Conservation (phyloP, 352 stramenopile species). For the Phytopythium litorale region DNA sequence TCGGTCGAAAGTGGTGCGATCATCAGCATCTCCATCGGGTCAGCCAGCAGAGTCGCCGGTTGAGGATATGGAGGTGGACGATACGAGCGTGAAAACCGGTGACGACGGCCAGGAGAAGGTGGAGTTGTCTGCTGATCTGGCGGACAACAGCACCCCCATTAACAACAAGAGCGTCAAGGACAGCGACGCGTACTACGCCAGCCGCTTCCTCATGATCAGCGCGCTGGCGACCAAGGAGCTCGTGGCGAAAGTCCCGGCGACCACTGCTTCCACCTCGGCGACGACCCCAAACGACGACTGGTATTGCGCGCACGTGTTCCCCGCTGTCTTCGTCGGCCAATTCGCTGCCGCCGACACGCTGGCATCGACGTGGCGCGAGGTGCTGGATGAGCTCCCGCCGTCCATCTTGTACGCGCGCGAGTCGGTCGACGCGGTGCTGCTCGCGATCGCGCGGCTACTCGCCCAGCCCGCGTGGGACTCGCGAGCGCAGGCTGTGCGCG, state of each 20-base stretch:
- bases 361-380: slow-evolving; percentile 42
- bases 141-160: slow-evolving; percentile 4
- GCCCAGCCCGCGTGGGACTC: slow-evolving; percentile 76
- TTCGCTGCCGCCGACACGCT: slow-evolving; percentile 49
- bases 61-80: slow-evolving; percentile 1
- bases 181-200: slow-evolving; percentile 30
- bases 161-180: slow-evolving; percentile 10
- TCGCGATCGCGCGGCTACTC: slow-evolving; percentile 41
- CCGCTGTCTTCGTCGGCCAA: slow-evolving; percentile 70
- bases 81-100: background rate
- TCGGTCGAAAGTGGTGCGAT: slow-evolving; percentile 17
- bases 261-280: slow-evolving; percentile 28
- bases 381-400: slow-evolving; percentile 67
- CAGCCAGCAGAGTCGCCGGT: background rate
- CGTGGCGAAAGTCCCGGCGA: slow-evolving; percentile 52
- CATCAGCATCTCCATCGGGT: background rate
- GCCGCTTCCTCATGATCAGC: slow-evolving; percentile 66
- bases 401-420: slow-evolving; percentile 44
- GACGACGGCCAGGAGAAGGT: background rate
- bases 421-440: slow-evolving; percentile 43
- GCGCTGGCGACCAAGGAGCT: slow-evolving; percentile 67
- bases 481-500: slow-evolving; percentile 57
- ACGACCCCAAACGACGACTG: slow-evolving; percentile 37
- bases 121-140: background rate
- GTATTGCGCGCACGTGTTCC: slow-evolving; percentile 68